Base-by-base conservation (phyloP, 225 moss, liverwort and hornwort species). In the Straminergon stramineum region DNA sequence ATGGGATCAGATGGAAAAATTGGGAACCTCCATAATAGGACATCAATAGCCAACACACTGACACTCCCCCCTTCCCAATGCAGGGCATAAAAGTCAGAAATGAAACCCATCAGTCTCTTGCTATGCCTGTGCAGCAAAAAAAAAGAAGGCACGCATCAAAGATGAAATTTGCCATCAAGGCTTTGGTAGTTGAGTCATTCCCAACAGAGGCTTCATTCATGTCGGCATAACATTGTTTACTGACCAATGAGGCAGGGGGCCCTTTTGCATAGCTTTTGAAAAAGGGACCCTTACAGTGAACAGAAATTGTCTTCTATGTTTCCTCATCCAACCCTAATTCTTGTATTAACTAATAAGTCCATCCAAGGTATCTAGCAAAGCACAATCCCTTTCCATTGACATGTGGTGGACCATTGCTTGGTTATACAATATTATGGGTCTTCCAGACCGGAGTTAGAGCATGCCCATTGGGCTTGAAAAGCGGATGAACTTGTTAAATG, bases 121-220 rank as follows among this genome's bases (percentile, higher is more conserved):
- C 4, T 34, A 11, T 7, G 13, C 14, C 4, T 34, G 6, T 7
- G 13, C 14, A 39, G 0, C 0, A 0, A n/a, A 22, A 0, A n/a
- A 22, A 13, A 23, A 48, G 48, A 4, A 37, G 16, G 15, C 5
- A 10, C 0, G 31, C 31, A 11, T 48, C 10, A 1, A 75, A 45
- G 31, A 31, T 19, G 48, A 75, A 17, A 48, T 48, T 18, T 31
- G 7, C 4, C 4, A 75, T 31, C 0, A 18, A 51, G 12, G 51
- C 32, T 30, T 20, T 19, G 7, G 12, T 11, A 27, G 26, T 48
- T 31, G 30, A 75, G 31, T 12, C 19, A 31, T 19, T 74, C 6
- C 30, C 30, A 48, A 48, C 23, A 26, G 1, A 37, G 0, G 0
- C 7, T 71, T 11, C 17, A 39, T 41, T 58, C 7, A 22, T 0